Evolutionary conservation across 1,284 basidiomycete species (phyloP).

Genomic region (Papiliotrema laurentii): DNA sequence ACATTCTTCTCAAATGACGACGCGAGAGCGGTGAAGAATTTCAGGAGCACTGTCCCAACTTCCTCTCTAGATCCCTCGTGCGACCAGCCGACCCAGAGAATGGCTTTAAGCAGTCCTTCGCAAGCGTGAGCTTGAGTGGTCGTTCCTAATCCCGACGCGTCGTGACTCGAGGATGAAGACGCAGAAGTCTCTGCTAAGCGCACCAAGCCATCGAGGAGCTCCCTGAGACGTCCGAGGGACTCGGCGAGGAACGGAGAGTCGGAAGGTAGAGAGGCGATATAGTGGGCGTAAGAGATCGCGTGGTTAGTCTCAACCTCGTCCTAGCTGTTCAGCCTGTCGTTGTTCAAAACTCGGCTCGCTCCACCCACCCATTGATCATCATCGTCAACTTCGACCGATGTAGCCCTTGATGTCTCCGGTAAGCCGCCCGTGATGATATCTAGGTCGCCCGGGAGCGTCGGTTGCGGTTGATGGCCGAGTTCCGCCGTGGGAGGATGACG

Average conservation of each 20-base stretch:
- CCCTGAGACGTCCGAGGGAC: conserved; percentile 22
- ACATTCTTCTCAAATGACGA: too few species aligned
- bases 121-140: conserved; percentile 27
- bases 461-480: conserved; percentile 2
- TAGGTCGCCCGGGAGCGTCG: neutral
- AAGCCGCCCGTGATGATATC: neutral
- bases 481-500: conserved; percentile 8
- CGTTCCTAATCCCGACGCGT: conserved; percentile 14
- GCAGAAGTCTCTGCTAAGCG: conserved; percentile 15
- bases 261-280: conserved; percentile 34
- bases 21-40: too few species aligned
- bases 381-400: neutral
- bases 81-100: conserved; percentile 37
- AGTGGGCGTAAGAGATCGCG: conserved; percentile 44
- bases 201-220: conserved; percentile 28
- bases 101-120: conserved; percentile 29
- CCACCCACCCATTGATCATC: neutral
- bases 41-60: conserved; percentile 17
- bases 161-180: conserved; percentile 9
- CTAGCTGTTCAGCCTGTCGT: neutral
- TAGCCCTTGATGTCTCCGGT: neutral
- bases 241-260: conserved; percentile 18
- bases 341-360: neutral
- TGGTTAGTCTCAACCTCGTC: conserved; percentile 42
- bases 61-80: neutral